Percentiles rank a stretch among this genome's conserved stretches.
phyloP scores from a whole-genome alignment of 331 rosid species.

The Acacia pycnantha region DNA sequence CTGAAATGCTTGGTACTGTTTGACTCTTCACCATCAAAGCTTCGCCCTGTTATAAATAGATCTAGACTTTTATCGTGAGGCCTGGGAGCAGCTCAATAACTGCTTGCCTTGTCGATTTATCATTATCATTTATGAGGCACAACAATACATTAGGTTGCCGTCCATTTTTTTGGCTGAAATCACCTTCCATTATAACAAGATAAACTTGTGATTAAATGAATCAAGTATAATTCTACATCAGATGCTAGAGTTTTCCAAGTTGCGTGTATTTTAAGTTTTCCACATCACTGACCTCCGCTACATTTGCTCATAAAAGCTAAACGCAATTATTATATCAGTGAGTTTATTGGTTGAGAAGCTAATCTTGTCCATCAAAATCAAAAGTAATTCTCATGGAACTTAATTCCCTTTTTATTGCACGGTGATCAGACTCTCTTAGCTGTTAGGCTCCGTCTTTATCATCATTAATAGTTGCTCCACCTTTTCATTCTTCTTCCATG shows the following conservation, averaged over 20 bases:
- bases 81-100: background rate
- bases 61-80: background rate
- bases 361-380: background rate
- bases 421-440: conserved; percentile 10
- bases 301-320: background rate
- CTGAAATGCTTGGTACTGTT: background rate
- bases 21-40: background rate
- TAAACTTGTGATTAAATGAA: background rate
- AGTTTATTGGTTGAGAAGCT: background rate
- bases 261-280: background rate
- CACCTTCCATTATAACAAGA: background rate
- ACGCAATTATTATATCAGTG: conserved; percentile 22
- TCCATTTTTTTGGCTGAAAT: background rate
- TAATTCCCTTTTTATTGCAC: background rate
- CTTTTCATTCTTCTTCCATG: conserved; percentile 22
- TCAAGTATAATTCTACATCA: background rate
- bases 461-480: conserved; percentile 28
- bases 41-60: background rate
- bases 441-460: background rate
- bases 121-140: background rate
- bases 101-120: background rate
- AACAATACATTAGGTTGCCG: background rate
- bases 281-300: background rate
- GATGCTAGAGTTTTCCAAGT: background rate
- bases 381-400: background rate